Evolutionary conservation across 257 asterid genomes (phyloP), one percentile per base, ranked within the genome.

Genomic region (Hygrophila difformis): DNA sequence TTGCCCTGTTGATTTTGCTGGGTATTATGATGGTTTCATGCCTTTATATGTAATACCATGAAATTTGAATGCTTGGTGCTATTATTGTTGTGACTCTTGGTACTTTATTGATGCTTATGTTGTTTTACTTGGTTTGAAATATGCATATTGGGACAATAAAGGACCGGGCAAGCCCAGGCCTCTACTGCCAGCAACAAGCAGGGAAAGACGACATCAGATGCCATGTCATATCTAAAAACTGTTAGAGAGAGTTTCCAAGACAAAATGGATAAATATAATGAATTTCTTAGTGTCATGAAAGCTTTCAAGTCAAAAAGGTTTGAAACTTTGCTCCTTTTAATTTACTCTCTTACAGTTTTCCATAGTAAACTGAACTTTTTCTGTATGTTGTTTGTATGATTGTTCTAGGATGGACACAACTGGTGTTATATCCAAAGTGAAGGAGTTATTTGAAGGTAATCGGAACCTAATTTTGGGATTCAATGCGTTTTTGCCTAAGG

Each of bases 261-360:
- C 52, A 67, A 55, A 43, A 70, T 53, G 64, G 91, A 73, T 55
- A 75, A 57, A 60, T 82, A 82, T 20, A 76, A 73, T 37, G 75
- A 75, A 42, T 82, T 82, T 60, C 78, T 82, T 53, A 85, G 68
- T 36, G 76, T 82, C 55, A 78, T 82, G 94, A 82, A 82, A 66
- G 81, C 68, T 66, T 78, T 82, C 64, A 78, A 78, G 75, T 68
- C 75, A 26, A 85, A 78, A 65, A 81, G 88, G 93, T 77, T n/a
- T 28, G 31, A 29, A 49, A 16, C 29, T 46, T 60, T 33, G 23
- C 18, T 12, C 48, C 21, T 14, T 46, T 21, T 50, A 9, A 24
- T 44, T 8, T 34, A n/a, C n/a, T 47, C 16, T 12, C 1, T 23
- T 18, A 47, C 1, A 33, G 3, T 33, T 49, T 18, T 38, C 41